Evolutionary conservation across 2,329 filamentous ascomycete species (phyloP), one percentile per base, ranked within the genome.

Genomic region (Trichoderma gracile): DNA sequence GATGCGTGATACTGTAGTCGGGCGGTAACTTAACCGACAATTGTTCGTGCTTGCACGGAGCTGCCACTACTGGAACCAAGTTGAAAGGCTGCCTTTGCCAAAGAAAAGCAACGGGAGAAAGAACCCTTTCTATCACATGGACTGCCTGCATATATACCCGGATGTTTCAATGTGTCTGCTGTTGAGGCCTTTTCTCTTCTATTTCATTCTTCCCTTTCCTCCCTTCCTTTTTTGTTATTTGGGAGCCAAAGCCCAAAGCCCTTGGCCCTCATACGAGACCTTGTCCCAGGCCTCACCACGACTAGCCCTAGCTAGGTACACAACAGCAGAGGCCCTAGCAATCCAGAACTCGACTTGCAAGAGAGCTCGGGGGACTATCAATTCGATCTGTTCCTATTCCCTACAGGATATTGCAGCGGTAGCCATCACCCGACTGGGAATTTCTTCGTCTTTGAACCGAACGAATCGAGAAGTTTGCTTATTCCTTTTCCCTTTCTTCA

Each of bases 1-100:
- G 74, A 67, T 83, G 81, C 65, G 74, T 77, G 14, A 81, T 83
- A 58, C 72, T 83, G 47, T 82, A 70, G 78, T 27, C 15, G 27
- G 17, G 12, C 49, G n/a, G 21, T 55, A n/a, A 19, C 25, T 15
- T 42, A 40, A 15, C 43, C 15, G 19, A 54, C 40, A 33, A n/a
- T 23, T 17, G n/a, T 52, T 17, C 14, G 33, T 25, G 27, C 38
- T 47, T 17, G 19, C 21, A 42, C 23, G 10, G 49, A 40, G 14
- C 30, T 61, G 42, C 21, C 14, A 17, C 21, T 12, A 23, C 47
- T 19, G 2, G n/a, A 49, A 46, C 25, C 40, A 30, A 9, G 27
- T 8, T 3, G 50, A 49, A 56, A 33, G n/a, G 5, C 3, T n/a
- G n/a, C n/a, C n/a, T n/a, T 14, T 27, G 43, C 33, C 50, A 43